A percentile compares a stretch with the other conserved stretches of the same genome.
Evolutionary conservation across 257 asterid species (phyloP).

Genomic region (Nicotiana benthamiana): DNA sequence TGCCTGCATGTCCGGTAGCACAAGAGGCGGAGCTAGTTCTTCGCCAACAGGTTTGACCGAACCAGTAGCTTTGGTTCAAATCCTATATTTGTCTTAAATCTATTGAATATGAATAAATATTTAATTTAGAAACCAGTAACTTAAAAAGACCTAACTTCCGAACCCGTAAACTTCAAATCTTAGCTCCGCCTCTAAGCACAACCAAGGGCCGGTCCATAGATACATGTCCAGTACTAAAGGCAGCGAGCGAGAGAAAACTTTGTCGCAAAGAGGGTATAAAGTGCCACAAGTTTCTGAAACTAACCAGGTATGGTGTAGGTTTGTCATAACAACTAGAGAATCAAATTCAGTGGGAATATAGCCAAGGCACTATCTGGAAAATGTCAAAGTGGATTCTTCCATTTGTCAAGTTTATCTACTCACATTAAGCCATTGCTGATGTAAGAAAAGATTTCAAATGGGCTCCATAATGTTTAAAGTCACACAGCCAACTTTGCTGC

Average conservation of each 20-base stretch:
- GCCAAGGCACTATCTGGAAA: not conserved
- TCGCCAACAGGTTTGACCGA: no score
- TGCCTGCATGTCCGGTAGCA: not conserved
- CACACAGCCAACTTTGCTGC: conserved; percentile 6
- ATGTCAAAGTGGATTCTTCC: not conserved
- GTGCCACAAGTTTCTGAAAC: not conserved
- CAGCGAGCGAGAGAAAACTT: not conserved
- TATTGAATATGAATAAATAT: no score
- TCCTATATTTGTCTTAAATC: no score
- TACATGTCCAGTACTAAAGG: not conserved
- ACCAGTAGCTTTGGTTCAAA: no score
- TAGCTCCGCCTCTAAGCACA: no score
- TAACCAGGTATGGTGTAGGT: not conserved
- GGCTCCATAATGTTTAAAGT: conserved; percentile 21
- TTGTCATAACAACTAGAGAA: not conserved
- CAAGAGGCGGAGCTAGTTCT: not conserved
- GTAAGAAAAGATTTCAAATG: conserved; percentile 8
- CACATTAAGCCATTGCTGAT: conserved; percentile 9
- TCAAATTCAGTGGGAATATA: not conserved
- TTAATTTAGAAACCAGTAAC: no score
- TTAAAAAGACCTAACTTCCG: no score
- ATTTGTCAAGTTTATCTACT: not conserved
- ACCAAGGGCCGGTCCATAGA: not conserved
- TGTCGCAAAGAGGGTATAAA: not conserved
- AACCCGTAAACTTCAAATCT: no score